Percentiles rank a stretch among this genome's conserved stretches.
Conservation (phyloP, 805 yeast genomes). For the Metahyphopichia silvanorum region DNA sequence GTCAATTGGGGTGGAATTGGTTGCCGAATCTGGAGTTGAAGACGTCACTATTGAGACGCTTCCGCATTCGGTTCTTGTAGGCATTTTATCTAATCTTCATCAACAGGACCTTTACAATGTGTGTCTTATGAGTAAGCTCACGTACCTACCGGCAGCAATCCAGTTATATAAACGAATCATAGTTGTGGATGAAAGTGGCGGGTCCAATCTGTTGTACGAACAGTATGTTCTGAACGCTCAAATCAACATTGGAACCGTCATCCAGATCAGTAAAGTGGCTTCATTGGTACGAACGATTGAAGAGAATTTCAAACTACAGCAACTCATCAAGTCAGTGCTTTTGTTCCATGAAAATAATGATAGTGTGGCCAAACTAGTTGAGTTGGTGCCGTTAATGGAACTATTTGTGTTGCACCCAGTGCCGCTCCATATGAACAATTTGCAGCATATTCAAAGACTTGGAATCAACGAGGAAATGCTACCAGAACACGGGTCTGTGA, state of each 20-base stretch:
- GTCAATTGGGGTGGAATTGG: background rate
- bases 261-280: slow-evolving; percentile 8
- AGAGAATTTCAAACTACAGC: slow-evolving; percentile 9
- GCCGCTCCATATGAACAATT: background rate
- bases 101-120: slow-evolving; percentile 19
- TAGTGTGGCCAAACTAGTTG: background rate
- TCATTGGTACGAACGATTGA: slow-evolving; percentile 10
- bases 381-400: slow-evolving; percentile 1
- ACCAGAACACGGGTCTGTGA: background rate
- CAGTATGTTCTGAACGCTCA: slow-evolving; percentile 9
- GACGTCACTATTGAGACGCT: background rate
- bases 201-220: slow-evolving; percentile 3
- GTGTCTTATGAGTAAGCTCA: slow-evolving; percentile 15
- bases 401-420: too few species aligned
- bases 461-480: background rate
- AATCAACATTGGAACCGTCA: slow-evolving; percentile 16
- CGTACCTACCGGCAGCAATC: slow-evolving; percentile 24
- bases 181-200: slow-evolving; percentile 10
- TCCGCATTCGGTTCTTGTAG: background rate
- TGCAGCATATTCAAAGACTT: background rate
- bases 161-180: slow-evolving; percentile 19
- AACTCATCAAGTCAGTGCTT: slow-evolving; percentile 7
- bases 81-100: slow-evolving; percentile 15
- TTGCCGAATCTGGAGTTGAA: background rate
- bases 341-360: slow-evolving; percentile 3